Evolutionary conservation across 139 green algal species (phyloP), one percentile per base, ranked within the genome.

Genomic region (Picochlorum sp.): DNA sequence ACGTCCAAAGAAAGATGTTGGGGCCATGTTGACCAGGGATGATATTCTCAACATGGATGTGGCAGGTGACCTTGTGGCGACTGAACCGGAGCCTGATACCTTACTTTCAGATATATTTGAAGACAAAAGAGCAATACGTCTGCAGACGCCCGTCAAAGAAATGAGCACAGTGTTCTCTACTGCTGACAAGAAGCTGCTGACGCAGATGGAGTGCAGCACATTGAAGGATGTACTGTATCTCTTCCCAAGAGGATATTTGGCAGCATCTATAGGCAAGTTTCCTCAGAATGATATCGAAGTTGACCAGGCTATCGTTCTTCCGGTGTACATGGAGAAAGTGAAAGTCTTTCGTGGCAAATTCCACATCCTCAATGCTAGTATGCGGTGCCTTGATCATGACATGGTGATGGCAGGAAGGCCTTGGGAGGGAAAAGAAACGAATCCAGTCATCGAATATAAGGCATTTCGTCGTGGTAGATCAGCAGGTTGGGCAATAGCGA

Each of bases 181-280:
- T 21, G 57, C 15, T 56, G 23, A 66, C 9, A 20, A 56, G 49
- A 66, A 66, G 15, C 52, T 21, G 15, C 31, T 86, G 20, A 11
- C 59, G 20, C 26, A 37, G 1, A 64, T 50, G 6, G 69, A 62
- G 13, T 41, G 85, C 21, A 3, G 24, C 45, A 73, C 60, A n/a
- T 37, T 86, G 4, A 49, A 60, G 20, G 60, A 77, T 15, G 52
- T 85, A 20, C 57, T 86, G 13, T 57, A 79, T 37, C 67, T 55
- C 55, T 86, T 65, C 55, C 80, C 80, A 10, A 64, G 60, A 5
- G 64, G 75, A 45, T 71, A 79, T 66, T 49, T 62, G 16, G 50
- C 31, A 28, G 75, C 65, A 45, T 24, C 59, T 28, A n/a, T 54
- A 3, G 74, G 73, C 21, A 31, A 28, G 63, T 49, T 70, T 52